Percentiles rank a stretch among this genome's conserved stretches.
Conservation (phyloP, 2,329 filamentous ascomycete species). For the Fusarium bactridioides region DNA sequence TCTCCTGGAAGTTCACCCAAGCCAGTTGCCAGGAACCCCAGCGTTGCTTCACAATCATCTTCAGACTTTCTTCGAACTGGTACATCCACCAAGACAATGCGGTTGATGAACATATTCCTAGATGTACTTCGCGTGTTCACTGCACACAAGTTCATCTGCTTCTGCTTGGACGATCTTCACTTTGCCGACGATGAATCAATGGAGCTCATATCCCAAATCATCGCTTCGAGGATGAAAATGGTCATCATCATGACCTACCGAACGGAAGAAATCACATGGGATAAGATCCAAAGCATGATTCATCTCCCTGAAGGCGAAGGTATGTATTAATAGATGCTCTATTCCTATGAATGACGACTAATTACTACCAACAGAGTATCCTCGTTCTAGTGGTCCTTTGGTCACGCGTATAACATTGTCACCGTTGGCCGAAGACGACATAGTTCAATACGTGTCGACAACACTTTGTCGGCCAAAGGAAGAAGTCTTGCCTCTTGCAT, state of each 20-base stretch:
- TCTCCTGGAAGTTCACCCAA: slow-evolving; percentile 57
- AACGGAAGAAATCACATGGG: slow-evolving; percentile 68
- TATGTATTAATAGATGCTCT: slow-evolving; percentile 33
- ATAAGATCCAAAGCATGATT: slow-evolving; percentile 63
- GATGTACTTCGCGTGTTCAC: slow-evolving; percentile 86
- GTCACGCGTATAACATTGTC: slow-evolving; percentile 75
- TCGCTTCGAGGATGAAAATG: slow-evolving; percentile 80
- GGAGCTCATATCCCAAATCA: slow-evolving; percentile 82
- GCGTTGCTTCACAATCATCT: slow-evolving; percentile 58
- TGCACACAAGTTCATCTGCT: slow-evolving; percentile 84
- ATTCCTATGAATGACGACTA: slow-evolving; percentile 17
- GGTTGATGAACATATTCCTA: slow-evolving; percentile 86
- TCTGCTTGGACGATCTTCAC: slow-evolving; percentile 89
- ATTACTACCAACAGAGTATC: slow-evolving; percentile 48
- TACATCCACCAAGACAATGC: slow-evolving; percentile 69
- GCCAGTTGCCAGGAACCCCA: slow-evolving; percentile 46
- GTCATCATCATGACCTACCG: slow-evolving; percentile 81
- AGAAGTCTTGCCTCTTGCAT: slow-evolving; percentile 78
- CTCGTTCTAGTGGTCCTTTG: slow-evolving; percentile 58
- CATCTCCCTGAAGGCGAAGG: slow-evolving; percentile 63
- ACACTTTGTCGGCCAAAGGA: slow-evolving; percentile 79
- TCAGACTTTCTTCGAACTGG: slow-evolving; percentile 68
- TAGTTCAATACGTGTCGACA: slow-evolving; percentile 80
- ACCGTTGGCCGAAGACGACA: slow-evolving; percentile 80
- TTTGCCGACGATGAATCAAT: slow-evolving; percentile 89